Conservation (phyloP, 1,284 basidiomycete species). For the Cerioporus squamosus region DNA sequence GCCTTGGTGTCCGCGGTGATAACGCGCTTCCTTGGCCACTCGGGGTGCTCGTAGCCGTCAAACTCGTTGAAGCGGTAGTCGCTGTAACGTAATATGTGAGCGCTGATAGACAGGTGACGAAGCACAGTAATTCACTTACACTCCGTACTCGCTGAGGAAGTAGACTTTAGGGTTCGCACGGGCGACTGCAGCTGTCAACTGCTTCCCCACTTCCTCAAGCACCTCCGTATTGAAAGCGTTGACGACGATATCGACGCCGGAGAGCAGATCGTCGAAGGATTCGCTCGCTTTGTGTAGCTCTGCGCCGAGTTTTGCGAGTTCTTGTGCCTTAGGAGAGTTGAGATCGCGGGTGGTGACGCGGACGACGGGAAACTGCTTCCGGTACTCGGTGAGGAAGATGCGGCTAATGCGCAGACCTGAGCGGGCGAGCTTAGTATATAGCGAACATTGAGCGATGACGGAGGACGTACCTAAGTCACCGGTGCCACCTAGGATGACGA, state of each 20-base stretch:
- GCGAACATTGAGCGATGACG: background rate
- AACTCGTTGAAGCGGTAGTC: constrained; percentile 34
- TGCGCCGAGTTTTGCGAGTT: background rate
- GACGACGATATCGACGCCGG: constrained; percentile 30
- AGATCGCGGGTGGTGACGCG: background rate
- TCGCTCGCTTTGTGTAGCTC: constrained; percentile 16
- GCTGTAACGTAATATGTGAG: constrained; percentile 8
- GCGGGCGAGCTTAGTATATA: background rate
- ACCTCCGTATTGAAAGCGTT: constrained; percentile 14
- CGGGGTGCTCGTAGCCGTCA: constrained; percentile 24
- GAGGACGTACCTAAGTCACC: background rate
- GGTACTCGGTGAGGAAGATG: background rate
- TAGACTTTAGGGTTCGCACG: constrained; percentile 27
- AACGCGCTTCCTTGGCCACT: constrained; percentile 29
- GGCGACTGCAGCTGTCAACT: constrained; percentile 22
- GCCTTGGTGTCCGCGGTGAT: constrained; percentile 19
- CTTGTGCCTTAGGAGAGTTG: background rate
- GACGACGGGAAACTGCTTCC: background rate
- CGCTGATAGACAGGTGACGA: background rate
- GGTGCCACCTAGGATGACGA: background rate
- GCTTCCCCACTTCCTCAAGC: constrained; percentile 18
- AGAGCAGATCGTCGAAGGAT: constrained; percentile 21
- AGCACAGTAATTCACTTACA: constrained; percentile 18
- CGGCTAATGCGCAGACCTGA: background rate
- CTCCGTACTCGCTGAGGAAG: constrained; percentile 35